Base-by-base conservation (phyloP, 352 stramenopile genomes). In the Phytophthora boehmeriae region DNA sequence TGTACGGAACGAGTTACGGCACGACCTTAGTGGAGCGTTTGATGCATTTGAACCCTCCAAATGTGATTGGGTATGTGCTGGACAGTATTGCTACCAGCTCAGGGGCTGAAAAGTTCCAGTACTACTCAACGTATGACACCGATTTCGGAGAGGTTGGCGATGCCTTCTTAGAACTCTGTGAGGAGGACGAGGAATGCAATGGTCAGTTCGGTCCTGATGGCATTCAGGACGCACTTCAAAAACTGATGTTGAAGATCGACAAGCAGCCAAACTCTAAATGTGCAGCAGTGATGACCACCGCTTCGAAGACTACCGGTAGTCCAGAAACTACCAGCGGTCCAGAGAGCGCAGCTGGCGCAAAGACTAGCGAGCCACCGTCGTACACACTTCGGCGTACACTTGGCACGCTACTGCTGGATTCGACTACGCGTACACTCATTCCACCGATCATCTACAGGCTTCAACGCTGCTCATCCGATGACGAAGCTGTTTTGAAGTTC, bases 11-110 rank as follows among this genome's bases (percentile, higher is more conserved):
- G 25, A 30, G 25, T 30, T 30, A 30, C 50, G 73, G 73, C 54
- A 72, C 73, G 3, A 48, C 65, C 11, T 51, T 78, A 11, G 72
- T 77, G 8, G 68, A 81, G 55, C 65, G 73, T 8, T 36, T 73
- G 23, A 73, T 81, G 23, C 73, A 81, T 19, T 44, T 81, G 20
- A 16, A 59, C 8, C 68, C 64, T 3, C 45, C 64, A 3, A 61
- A 9, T 32, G 42, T 3, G 25, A 30, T 30, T 30, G 25, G 25
- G 6, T 30, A 30, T 30, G 25, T 30, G 3, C 25, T 30, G 25
- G 25, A 30, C 6, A 6, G 25, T 6, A 30, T 30, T 30, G 25
- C 25, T 6, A 30, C 25, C 3, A 30, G 25, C 25, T 30, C 25
- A 30, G 44, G 54, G 17, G 35, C 48, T 14, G 54, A 49, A 32